These are phyloP conservation scores for Xylariaceae sp. DNA, from an alignment of 2,329 filamentous ascomycete genomes.

Conservation along the genomic window DNA sequence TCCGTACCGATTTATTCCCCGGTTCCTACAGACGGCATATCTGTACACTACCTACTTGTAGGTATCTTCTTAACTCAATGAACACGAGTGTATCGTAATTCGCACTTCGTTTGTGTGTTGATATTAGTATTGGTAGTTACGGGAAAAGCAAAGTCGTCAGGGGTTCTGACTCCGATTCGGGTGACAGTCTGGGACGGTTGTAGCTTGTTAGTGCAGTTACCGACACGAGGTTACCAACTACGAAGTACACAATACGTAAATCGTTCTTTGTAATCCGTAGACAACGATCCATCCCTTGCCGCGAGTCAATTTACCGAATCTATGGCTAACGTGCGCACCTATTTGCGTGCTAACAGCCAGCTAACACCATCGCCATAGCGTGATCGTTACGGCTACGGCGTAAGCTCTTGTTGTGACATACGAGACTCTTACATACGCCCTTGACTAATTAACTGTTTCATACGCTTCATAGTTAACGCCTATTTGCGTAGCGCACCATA, in stretches of 20 bases:
- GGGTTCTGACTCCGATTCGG: background rate
- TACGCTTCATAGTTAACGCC: too few relatives aligned
- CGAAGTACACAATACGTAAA: background rate
- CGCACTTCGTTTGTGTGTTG: too few relatives aligned
- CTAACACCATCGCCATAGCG: background rate
- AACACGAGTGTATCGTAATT: too few relatives aligned
- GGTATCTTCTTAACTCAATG: background rate
- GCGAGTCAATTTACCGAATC: background rate
- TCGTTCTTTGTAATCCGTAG: background rate
- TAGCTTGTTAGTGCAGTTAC: background rate
- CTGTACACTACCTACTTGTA: background rate
- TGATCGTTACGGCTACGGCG: background rate
- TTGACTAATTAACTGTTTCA: too few relatives aligned
- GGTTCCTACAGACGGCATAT: background rate
- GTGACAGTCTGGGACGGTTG: background rate
- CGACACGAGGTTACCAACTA: background rate
- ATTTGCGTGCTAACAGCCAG: too few relatives aligned
- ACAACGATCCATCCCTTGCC: background rate
- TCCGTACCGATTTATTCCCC: background rate
- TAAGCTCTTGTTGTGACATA: background rate
- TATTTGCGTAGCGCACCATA: too few relatives aligned
- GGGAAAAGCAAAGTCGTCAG: too few relatives aligned
- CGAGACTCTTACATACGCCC: background rate
- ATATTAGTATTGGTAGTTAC: too few relatives aligned
- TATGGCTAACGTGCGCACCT: too few relatives aligned